A percentile compares a stretch with the other conserved stretches of the same genome.
Conservation (phyloP, 1,284 basidiomycete species). For the Marasmius oreades region DNA sequence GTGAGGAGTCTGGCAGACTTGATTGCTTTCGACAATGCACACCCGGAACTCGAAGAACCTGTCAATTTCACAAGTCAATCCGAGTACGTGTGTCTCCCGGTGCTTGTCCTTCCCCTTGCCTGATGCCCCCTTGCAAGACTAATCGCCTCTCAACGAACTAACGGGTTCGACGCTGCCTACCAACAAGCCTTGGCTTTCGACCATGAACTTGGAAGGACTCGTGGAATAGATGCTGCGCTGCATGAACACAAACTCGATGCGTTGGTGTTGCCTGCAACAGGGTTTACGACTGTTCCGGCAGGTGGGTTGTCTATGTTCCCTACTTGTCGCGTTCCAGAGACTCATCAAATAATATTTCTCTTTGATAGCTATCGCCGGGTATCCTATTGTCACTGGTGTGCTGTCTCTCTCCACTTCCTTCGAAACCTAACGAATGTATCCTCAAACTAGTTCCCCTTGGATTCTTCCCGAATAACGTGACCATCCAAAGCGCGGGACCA, state of each 20-base stretch:
- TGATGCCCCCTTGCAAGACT: conserved; percentile 30
- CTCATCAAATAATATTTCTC: neutral
- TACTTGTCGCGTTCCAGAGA: too few species aligned
- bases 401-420: neutral
- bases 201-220: conserved; percentile 47
- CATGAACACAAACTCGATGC: conserved; percentile 51
- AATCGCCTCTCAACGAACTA: conserved; percentile 45
- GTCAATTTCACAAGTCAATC: conserved; percentile 45
- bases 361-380: conserved; percentile 49
- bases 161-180: conserved; percentile 43
- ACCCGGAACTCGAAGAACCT: conserved; percentile 48
- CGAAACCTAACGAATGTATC: neutral
- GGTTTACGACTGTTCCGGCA: conserved; percentile 43
- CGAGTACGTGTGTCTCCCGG: conserved; percentile 27
- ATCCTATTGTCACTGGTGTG: conserved; percentile 54
- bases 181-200: conserved; percentile 47
- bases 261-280: conserved; percentile 51
- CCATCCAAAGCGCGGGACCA: conserved; percentile 36
- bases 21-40: conserved; percentile 50
- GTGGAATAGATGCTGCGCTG: conserved; percentile 58
- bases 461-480: conserved; percentile 52
- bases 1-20: conserved; percentile 52
- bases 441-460: conserved; percentile 48
- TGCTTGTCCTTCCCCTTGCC: conserved; percentile 6
- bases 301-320: conserved; percentile 33